A percentile compares a stretch with the other conserved stretches of the same genome.
These are phyloP conservation scores for Bipolaris cookei DNA, from an alignment of 2,329 filamentous ascomycete genomes.

Conservation along the genomic window DNA sequence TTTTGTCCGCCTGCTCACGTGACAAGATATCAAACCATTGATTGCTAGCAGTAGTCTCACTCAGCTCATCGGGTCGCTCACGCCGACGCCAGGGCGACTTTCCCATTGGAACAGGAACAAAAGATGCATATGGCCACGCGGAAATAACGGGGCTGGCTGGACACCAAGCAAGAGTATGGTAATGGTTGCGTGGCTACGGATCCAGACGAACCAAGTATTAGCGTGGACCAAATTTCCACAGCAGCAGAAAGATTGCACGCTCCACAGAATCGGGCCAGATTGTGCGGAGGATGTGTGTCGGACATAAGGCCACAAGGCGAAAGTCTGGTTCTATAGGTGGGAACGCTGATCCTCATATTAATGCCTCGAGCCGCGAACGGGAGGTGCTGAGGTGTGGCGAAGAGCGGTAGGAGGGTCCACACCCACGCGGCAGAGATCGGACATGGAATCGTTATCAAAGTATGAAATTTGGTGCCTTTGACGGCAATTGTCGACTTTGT, in stretches of 20 bases:
- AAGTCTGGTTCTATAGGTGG: not conserved
- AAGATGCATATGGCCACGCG: conserved; percentile 2
- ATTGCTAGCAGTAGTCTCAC: not conserved
- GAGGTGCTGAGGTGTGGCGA: not conserved
- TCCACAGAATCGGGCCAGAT: conserved; percentile 12
- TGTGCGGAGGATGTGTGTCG: conserved; percentile 6
- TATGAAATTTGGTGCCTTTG: not conserved
- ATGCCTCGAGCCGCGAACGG: conserved; percentile 5
- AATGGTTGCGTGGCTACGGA: conserved; percentile 4
- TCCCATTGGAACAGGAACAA: not conserved
- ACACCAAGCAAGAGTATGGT: not conserved
- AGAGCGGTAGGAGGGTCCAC: not conserved
- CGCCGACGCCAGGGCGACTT: too few relatives aligned
- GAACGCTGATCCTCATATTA: conserved; percentile 15
- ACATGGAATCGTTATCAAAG: conserved; percentile 4
- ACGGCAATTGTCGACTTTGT: conserved; percentile 2
- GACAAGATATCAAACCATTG: not conserved
- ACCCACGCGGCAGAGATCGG: conserved; percentile 3
- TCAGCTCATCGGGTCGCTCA: not conserved
- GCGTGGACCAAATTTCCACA: conserved; percentile 5
- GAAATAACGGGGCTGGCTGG: not conserved
- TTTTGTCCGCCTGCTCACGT: not conserved
- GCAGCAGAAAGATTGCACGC: conserved; percentile 9
- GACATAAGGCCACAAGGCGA: conserved; percentile 1
- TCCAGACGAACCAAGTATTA: conserved; percentile 6